Conservation (phyloP, 2,329 filamentous ascomycete species). For the Ceratocystis diversiconidia region DNA sequence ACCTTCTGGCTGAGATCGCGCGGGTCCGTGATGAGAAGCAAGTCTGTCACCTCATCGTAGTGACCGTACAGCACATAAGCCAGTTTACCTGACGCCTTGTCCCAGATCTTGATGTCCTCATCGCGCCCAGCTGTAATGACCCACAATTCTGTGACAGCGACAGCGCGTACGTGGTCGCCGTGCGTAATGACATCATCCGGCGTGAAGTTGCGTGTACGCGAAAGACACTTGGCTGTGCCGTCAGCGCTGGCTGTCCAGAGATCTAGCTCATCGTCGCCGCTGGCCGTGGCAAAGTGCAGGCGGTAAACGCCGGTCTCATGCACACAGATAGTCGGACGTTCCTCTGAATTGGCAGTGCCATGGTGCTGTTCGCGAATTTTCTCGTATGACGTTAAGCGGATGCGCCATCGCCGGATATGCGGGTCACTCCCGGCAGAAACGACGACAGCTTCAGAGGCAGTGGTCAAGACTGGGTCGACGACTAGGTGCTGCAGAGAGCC, state of each 20-base stretch:
- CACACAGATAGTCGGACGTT: constrained; percentile 46
- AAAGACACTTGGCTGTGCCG: constrained; percentile 69
- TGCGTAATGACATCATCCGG: constrained; percentile 61
- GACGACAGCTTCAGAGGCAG: constrained; percentile 38
- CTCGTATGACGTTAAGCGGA: constrained; percentile 38
- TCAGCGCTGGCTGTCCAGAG: constrained; percentile 91
- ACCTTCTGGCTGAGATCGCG: constrained; percentile 34
- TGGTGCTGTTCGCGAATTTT: constrained; percentile 38
- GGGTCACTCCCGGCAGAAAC: constrained; percentile 72
- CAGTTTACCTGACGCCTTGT: constrained; percentile 55
- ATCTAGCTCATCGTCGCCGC: constrained; percentile 45
- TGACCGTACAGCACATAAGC: constrained; percentile 67
- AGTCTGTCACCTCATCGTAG: constrained; percentile 80
- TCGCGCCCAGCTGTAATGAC: constrained; percentile 79
- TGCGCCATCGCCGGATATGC: constrained; percentile 63
- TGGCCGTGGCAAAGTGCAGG: constrained; percentile 50
- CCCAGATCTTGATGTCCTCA: constrained; percentile 86
- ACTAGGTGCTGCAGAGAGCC: constrained; percentile 69
- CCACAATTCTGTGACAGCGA: constrained; percentile 62
- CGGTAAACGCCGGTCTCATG: constrained; percentile 88
- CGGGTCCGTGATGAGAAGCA: constrained; percentile 44
- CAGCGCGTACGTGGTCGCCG: constrained; percentile 78
- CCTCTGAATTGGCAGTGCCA: constrained; percentile 27
- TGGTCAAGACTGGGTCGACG: constrained; percentile 52
- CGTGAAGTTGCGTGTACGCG: constrained; percentile 52